Evolutionary conservation across 805 yeast genomes (phyloP).

Genomic region (Metschnikowia santaceciliae): DNA sequence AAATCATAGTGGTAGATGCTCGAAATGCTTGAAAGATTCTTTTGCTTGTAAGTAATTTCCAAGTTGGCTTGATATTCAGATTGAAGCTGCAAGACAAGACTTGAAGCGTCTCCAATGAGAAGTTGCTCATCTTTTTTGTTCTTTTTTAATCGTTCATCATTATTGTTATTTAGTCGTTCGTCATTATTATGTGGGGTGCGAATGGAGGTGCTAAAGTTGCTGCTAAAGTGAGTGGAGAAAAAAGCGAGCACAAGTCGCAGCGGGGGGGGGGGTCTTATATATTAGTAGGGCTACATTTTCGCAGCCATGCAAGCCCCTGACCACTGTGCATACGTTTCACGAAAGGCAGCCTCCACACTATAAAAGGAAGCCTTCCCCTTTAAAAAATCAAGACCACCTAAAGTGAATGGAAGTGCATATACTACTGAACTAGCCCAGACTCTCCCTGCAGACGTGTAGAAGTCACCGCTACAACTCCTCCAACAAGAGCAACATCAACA

Average conservation of each 20-base stretch:
- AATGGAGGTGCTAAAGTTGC: too few relatives aligned
- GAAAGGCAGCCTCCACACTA: background rate
- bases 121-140: background rate
- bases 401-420: too few relatives aligned
- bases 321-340: background rate
- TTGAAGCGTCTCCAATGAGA: slow-evolving; percentile 7
- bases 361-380: too few relatives aligned
- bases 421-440: slow-evolving; percentile 25
- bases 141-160: too few relatives aligned
- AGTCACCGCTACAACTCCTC: slow-evolving; percentile 8
- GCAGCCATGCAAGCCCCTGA: background rate
- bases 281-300: background rate
- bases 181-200: too few relatives aligned
- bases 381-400: too few relatives aligned
- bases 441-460: slow-evolving; percentile 31
- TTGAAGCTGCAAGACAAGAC: background rate
- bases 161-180: too few relatives aligned
- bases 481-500: too few relatives aligned
- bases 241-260: too few relatives aligned
- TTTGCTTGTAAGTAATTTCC: slow-evolving; percentile 7
- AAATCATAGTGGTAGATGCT: slow-evolving; percentile 1
- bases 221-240: too few relatives aligned
- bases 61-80: background rate
- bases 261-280: too few relatives aligned
- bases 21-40: background rate